phyloP scores from a whole-genome alignment of 495 filamentous ascomycete genomes.

The Aspergillus nanangensis region DNA sequence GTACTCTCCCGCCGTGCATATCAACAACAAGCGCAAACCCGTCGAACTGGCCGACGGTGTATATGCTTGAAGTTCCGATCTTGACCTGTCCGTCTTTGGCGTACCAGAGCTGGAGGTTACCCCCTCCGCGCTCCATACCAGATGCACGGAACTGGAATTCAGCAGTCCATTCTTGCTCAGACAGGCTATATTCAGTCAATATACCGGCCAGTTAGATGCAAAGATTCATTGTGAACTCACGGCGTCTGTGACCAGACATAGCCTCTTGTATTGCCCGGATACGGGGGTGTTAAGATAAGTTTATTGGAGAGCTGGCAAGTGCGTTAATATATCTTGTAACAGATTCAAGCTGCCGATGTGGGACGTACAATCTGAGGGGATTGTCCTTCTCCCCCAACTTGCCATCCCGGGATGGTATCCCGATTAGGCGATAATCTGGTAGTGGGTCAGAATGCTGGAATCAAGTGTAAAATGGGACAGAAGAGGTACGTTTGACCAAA shows the following conservation, averaged over 20 bases:
- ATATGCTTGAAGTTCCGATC: conserved; percentile 70
- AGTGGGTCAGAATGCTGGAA: conserved; percentile 25
- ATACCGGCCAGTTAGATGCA: no score
- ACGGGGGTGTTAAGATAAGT: conserved; percentile 83
- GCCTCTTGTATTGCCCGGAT: conserved; percentile 80
- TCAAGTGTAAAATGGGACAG: no score
- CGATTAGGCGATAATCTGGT: conserved; percentile 52
- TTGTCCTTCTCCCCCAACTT: conserved; percentile 65
- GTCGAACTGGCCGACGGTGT: conserved; percentile 78
- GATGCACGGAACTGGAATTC: conserved; percentile 85
- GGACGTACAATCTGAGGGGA: conserved; percentile 56
- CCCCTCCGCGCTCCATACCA: conserved; percentile 78
- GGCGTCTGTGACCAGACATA: conserved; percentile 72
- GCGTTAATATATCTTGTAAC: no score
- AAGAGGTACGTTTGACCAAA: conserved; percentile 53
- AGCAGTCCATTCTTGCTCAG: conserved; percentile 65
- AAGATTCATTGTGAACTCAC: conserved; percentile 34
- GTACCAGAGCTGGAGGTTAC: conserved; percentile 94
- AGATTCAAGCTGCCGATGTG: background rate
- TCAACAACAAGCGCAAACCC: conserved; percentile 85
- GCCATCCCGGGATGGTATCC: conserved; percentile 59
- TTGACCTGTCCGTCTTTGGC: conserved; percentile 62
- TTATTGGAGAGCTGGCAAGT: conserved; percentile 90
- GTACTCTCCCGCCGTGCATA: conserved; percentile 71
- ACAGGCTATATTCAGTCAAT: conserved; percentile 27